These are phyloP conservation scores for Cochliopodium minus DNA, from an alignment of 208 protist genomes.

Conservation along the genomic window DNA sequence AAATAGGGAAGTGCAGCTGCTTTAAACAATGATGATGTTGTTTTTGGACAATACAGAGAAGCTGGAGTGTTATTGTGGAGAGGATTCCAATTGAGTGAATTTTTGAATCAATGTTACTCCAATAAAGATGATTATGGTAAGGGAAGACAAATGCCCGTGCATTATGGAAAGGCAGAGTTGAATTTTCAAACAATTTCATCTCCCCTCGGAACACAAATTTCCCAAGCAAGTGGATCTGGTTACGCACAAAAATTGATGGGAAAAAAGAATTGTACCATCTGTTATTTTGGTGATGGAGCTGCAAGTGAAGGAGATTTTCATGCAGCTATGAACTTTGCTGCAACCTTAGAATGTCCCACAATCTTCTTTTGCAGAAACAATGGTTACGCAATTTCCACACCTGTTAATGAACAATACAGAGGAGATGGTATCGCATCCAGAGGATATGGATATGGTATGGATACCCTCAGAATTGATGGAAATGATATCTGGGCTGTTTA, in stretches of 20 bases:
- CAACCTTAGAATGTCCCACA: constrained; percentile 60
- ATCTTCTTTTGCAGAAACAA: constrained; percentile 83
- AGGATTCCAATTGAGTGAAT: constrained; percentile 66
- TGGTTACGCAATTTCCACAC: constrained; percentile 85
- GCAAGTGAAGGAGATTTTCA: constrained; percentile 87
- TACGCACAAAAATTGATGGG: constrained; percentile 73
- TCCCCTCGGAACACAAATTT: constrained; percentile 82
- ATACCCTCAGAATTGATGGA: constrained; percentile 76
- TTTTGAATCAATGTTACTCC: constrained; percentile 82
- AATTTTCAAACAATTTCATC: constrained; percentile 84
- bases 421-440: constrained; percentile 69
- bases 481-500: constrained; percentile 82
- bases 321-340: constrained; percentile 82
- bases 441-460: constrained; percentile 58
- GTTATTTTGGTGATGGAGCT: constrained; percentile 87
- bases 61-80: constrained; percentile 43
- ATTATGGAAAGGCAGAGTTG: constrained; percentile 73
- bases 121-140: constrained; percentile 38
- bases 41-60: constrained; percentile 85
- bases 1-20: constrained; percentile 63
- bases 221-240: constrained; percentile 70
- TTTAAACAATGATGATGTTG: constrained; percentile 56
- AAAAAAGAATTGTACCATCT: constrained; percentile 49
- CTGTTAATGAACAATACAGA: constrained; percentile 71
- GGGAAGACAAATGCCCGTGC: constrained; percentile 87